Evolutionary conservation across 2,329 filamentous ascomycete genomes (phyloP).

Genomic region (Geosmithia morbida): DNA sequence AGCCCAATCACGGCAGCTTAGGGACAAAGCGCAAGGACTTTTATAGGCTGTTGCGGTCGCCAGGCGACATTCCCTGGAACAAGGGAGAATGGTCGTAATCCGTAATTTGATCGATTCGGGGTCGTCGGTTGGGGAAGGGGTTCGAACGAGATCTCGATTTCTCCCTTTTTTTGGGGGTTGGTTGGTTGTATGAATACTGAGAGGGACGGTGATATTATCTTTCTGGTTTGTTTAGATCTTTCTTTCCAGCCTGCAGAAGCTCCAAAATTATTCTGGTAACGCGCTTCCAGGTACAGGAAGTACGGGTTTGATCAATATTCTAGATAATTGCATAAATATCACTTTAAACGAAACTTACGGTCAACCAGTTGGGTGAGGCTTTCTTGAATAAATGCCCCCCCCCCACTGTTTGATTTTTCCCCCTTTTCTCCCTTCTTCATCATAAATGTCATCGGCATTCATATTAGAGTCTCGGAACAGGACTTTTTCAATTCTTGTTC

Average conservation of each 20-base stretch:
- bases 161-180: background rate
- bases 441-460: slow-evolving; percentile 71
- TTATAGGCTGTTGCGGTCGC: background rate
- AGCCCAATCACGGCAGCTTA: background rate
- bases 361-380: background rate
- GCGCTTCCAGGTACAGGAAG: background rate
- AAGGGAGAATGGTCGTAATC: background rate
- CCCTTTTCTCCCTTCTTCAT: slow-evolving; percentile 28
- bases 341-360: slow-evolving; percentile 7
- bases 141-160: too few relatives aligned
- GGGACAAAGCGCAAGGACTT: background rate
- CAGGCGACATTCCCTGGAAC: background rate
- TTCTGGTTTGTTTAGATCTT: background rate
- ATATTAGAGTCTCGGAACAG: slow-evolving; percentile 99
- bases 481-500: slow-evolving; percentile 77
- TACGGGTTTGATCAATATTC: background rate
- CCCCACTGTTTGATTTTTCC: background rate
- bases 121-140: background rate
- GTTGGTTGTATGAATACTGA: too few relatives aligned
- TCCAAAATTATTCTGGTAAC: background rate
- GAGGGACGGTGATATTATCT: background rate
- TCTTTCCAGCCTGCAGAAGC: background rate
- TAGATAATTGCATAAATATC: background rate
- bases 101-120: background rate
- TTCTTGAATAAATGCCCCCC: background rate